Percentiles rank a stretch among this genome's conserved stretches.
Evolutionary conservation across 1,139 yeast genomes (phyloP).

Genomic region (Debaryomycetaceae sp.): DNA sequence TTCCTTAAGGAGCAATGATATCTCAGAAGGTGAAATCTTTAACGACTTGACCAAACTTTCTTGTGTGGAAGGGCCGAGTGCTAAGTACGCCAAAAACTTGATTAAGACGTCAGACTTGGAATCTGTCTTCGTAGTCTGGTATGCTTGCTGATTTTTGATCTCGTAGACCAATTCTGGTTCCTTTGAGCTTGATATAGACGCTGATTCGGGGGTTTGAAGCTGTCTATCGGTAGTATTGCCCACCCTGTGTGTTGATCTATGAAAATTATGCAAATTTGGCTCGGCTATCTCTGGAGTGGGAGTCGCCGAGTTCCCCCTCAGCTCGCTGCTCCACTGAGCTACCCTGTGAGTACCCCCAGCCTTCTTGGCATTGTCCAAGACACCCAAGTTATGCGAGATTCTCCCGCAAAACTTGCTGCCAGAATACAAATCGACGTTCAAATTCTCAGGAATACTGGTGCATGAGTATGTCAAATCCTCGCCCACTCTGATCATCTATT

Average conservation of each 20-base stretch:
- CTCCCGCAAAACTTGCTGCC: conserved; percentile 25
- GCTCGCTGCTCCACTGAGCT: background rate
- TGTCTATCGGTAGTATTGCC: background rate
- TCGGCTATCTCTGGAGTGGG: background rate
- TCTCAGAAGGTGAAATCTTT: conserved; percentile 5
- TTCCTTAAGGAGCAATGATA: conserved; percentile 10
- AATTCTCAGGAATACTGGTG: conserved; percentile 31
- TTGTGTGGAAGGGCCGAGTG: conserved; percentile 38
- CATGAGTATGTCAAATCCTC: conserved; percentile 32
- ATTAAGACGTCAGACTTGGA: conserved; percentile 13
- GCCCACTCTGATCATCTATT: no score
- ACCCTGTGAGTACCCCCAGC: conserved; percentile 18
- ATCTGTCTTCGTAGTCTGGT: conserved; percentile 19
- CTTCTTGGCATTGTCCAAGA: conserved; percentile 29
- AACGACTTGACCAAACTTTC: conserved; percentile 12
- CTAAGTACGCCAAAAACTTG: conserved; percentile 33
- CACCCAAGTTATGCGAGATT: conserved; percentile 29
- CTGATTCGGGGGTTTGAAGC: conserved; percentile 1
- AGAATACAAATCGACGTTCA: conserved; percentile 35
- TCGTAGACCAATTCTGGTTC: background rate
- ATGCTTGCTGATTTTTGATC: conserved; percentile 12
- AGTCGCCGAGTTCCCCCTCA: background rate
- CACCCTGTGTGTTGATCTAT: conserved; percentile 1
- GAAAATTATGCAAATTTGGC: background rate
- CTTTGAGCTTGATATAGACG: background rate